Evolutionary conservation across 2,329 filamentous ascomycete species (phyloP).

Genomic region (Ophiostoma pallidulum): DNA sequence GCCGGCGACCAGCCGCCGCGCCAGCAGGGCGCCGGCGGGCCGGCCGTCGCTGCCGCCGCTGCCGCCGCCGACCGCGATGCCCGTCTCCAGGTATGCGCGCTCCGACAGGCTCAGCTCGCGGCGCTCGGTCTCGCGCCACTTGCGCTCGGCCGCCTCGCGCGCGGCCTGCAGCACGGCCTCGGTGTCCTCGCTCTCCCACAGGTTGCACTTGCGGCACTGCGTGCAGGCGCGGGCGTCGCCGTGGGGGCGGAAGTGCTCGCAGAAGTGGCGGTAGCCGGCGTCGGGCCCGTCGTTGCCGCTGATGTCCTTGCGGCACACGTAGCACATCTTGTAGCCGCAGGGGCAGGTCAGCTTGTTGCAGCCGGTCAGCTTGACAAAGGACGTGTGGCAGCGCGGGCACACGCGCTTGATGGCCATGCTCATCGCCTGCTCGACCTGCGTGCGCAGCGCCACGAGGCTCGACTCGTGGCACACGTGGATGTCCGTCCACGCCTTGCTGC

Average conservation of each 20-base stretch:
- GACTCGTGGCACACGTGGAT: conserved; percentile 87
- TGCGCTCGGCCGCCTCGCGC: conserved; percentile 59
- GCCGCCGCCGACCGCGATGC: conserved; percentile 27
- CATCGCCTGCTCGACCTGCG: conserved; percentile 85
- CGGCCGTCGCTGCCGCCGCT: background rate
- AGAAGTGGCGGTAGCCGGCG: conserved; percentile 89
- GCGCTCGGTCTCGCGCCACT: conserved; percentile 59
- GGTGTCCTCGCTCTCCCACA: conserved; percentile 67
- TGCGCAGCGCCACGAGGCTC: conserved; percentile 69
- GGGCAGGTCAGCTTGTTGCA: conserved; percentile 97
- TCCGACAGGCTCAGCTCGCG: conserved; percentile 46
- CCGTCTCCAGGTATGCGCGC: conserved; percentile 47
- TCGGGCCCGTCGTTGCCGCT: conserved; percentile 32
- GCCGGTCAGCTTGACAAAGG: conserved; percentile 84
- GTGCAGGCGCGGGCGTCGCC: conserved; percentile 62
- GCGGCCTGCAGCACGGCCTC: conserved; percentile 60
- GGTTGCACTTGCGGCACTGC: conserved; percentile 72
- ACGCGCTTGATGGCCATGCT: conserved; percentile 91
- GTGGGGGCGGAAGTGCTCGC: conserved; percentile 82
- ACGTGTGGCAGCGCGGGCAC: conserved; percentile 82
- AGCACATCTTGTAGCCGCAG: conserved; percentile 97
- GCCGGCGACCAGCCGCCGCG: background rate
- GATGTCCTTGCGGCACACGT: conserved; percentile 77
- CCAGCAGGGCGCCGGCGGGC: background rate
- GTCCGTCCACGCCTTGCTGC: conserved; percentile 74